A percentile compares a stretch with the other conserved stretches of the same genome.
Conservation (phyloP, 202 grass and related monocot genomes). For the Zoysia matrella region DNA sequence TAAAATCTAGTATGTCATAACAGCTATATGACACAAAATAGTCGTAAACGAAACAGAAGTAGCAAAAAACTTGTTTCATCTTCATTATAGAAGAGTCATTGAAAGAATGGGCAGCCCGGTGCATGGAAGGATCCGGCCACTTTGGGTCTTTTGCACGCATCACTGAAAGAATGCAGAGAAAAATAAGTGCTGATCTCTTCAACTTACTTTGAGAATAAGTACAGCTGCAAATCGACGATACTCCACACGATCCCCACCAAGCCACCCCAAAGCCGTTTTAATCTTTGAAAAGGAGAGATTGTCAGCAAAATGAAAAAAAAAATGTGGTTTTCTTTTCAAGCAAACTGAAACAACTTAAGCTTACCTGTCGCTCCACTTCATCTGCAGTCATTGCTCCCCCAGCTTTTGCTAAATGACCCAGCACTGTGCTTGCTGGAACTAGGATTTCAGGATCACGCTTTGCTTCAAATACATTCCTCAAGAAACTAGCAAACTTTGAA, state of each 20-base stretch:
- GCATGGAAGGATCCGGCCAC: no score
- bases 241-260: slow-evolving; percentile 82
- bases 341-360: slow-evolving; percentile 9
- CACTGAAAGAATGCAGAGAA: slow-evolving; percentile 2
- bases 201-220: slow-evolving; percentile 98
- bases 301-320: slow-evolving; percentile 34
- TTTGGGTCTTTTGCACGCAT: no score
- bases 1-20: not conserved
- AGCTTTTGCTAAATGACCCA: slow-evolving; percentile 85
- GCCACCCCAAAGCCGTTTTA: slow-evolving; percentile 97
- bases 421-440: slow-evolving; percentile 85
- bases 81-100: slow-evolving; percentile 9
- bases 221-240: slow-evolving; percentile 96
- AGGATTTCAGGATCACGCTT: slow-evolving; percentile 90
- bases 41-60: not conserved
- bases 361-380: slow-evolving; percentile 91
- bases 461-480: slow-evolving; percentile 83
- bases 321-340: slow-evolving; percentile 20
- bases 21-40: slow-evolving; percentile 8
- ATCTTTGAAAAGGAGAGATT: slow-evolving; percentile 54
- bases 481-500: slow-evolving; percentile 78
- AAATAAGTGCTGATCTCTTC: slow-evolving; percentile 18
- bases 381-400: slow-evolving; percentile 96
- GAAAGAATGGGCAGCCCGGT: not conserved
- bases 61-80: not conserved